Percentiles rank a stretch among this genome's conserved stretches.
Evolutionary conservation across 768 basidiomycete genomes (phyloP).

Genomic region (Pleurotus eryngii): DNA sequence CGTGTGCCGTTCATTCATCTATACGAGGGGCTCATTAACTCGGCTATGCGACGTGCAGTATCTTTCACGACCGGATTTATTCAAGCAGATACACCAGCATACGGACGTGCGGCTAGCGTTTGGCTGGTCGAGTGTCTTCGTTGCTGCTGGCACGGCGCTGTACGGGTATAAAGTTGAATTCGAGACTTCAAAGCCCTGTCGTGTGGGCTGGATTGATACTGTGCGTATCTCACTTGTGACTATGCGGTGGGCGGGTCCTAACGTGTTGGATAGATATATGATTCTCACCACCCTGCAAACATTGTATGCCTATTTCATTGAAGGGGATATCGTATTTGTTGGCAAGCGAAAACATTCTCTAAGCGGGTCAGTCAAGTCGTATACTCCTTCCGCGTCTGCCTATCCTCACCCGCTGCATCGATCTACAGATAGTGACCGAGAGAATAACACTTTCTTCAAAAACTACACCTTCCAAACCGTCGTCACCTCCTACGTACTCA

Average conservation of each 20-base stretch:
- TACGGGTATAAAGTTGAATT: slow-evolving; percentile 91
- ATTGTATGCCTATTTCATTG: slow-evolving; percentile 82
- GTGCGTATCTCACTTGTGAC: slow-evolving; percentile 42
- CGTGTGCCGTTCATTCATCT: slow-evolving; percentile 1
- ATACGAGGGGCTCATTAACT: background rate
- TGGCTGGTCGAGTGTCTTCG: slow-evolving; percentile 83
- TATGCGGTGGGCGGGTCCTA: background rate
- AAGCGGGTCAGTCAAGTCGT: slow-evolving; percentile 58
- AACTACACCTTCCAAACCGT: slow-evolving; percentile 52
- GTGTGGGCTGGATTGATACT: slow-evolving; percentile 76
- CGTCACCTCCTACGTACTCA: slow-evolving; percentile 62
- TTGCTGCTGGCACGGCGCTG: slow-evolving; percentile 76
- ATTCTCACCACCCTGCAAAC: slow-evolving; percentile 69
- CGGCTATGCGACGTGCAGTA: slow-evolving; percentile 44
- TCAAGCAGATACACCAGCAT: slow-evolving; percentile 83
- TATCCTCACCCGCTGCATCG: background rate
- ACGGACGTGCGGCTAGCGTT: slow-evolving; percentile 85
- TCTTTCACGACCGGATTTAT: slow-evolving; percentile 74
- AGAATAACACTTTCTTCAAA: slow-evolving; percentile 75
- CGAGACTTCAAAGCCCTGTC: slow-evolving; percentile 77
- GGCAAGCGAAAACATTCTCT: slow-evolving; percentile 86
- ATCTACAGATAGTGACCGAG: slow-evolving; percentile 80
- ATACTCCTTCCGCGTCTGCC: slow-evolving; percentile 19
- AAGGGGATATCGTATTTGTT: slow-evolving; percentile 80
- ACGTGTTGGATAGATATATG: slow-evolving; percentile 56